phyloP scores from a whole-genome alignment of 202 grass and related monocot species.

The Schoenoplectus triqueter region DNA sequence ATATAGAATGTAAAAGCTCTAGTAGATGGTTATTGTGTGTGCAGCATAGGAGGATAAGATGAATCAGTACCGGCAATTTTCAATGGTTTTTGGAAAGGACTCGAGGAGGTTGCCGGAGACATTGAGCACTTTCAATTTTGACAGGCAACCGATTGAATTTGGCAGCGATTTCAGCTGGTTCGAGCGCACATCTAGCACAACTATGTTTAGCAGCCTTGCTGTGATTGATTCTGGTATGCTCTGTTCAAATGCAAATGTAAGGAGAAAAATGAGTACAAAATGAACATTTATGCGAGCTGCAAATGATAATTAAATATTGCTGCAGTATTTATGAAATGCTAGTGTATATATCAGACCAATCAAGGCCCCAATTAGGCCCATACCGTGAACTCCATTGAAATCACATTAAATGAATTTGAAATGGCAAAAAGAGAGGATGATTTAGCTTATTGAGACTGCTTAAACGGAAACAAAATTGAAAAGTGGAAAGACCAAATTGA shows the following conservation, averaged over 20 bases:
- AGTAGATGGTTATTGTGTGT: background rate
- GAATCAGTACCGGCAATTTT: constrained; percentile 75
- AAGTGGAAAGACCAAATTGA: background rate
- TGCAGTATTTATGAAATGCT: background rate
- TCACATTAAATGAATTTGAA: background rate
- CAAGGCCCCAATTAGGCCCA: background rate
- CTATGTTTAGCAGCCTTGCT: constrained; percentile 80
- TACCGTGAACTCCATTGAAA: background rate
- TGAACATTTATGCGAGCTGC: background rate
- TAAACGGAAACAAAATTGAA: background rate
- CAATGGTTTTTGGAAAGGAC: constrained; percentile 73
- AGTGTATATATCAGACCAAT: background rate
- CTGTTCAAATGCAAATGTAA: constrained; percentile 44
- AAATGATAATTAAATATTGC: background rate
- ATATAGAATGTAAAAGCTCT: background rate
- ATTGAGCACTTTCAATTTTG: constrained; percentile 88
- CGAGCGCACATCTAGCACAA: constrained; percentile 81
- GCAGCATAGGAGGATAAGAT: background rate
- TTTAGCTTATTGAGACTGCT: background rate
- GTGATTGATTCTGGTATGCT: constrained; percentile 88
- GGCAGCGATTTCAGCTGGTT: constrained; percentile 91
- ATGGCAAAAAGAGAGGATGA: background rate
- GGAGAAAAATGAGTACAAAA: background rate
- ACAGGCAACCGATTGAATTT: constrained; percentile 97
- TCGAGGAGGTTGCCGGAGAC: constrained; percentile 91